phyloP scores from a whole-genome alignment of 306 rosid genomes.

The Bauhinia variegata region DNA sequence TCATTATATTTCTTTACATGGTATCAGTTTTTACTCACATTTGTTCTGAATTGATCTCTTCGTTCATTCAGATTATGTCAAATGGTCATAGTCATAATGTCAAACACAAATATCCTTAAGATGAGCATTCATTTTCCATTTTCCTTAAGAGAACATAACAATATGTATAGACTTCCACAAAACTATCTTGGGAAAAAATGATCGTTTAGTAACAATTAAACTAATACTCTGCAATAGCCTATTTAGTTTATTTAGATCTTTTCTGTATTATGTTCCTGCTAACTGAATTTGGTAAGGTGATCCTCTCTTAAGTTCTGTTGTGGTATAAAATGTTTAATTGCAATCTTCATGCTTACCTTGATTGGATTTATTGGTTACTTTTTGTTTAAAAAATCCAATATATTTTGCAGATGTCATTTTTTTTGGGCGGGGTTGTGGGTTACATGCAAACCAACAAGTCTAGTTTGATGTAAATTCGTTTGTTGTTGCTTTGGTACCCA shows the following conservation, averaged over 20 bases:
- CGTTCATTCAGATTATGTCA: too few relatives aligned
- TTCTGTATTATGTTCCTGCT: too few relatives aligned
- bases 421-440: too few relatives aligned
- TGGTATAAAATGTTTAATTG: background rate
- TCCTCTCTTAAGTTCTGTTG: background rate
- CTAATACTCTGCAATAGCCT: background rate
- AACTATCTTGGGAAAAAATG: background rate
- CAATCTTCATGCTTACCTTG: background rate
- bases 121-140: too few relatives aligned
- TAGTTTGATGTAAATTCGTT: conserved; percentile 2
- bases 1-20: too few relatives aligned
- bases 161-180: background rate
- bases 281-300: too few relatives aligned
- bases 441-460: conserved; percentile 7
- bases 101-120: too few relatives aligned
- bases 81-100: too few relatives aligned
- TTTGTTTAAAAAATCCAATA: background rate
- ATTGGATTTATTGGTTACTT: background rate
- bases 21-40: too few relatives aligned
- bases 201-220: background rate
- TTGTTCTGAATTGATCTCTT: too few relatives aligned
- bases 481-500: too few relatives aligned
- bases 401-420: background rate
- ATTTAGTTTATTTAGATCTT: background rate
- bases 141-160: background rate